A percentile compares a stretch with the other conserved stretches of the same genome.
Conservation (phyloP, 179 eudicot species). For the Spergularia azorica region DNA sequence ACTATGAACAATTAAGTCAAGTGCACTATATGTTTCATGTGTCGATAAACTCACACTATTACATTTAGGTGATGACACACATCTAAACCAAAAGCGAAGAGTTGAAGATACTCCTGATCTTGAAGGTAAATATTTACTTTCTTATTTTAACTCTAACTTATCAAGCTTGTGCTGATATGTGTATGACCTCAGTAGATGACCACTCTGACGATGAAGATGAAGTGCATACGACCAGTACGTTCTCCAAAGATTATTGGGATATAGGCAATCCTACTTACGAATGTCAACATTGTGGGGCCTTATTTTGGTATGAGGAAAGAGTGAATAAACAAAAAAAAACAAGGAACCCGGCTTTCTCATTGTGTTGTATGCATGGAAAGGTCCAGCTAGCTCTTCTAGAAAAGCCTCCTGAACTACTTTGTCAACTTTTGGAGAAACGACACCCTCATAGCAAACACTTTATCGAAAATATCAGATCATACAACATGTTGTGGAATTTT, state of each 20-base stretch:
- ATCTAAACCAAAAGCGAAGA: no score
- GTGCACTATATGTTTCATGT: no score
- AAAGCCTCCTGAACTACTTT: not conserved
- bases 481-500: conserved; percentile 13
- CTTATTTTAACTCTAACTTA: no score
- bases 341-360: not conserved
- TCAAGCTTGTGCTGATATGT: no score
- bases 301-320: conserved; percentile 19
- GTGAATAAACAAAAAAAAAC: not conserved
- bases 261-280: not conserved
- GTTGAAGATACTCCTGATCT: no score
- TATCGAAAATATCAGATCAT: not conserved
- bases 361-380: conserved; percentile 14
- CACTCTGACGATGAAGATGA: no score
- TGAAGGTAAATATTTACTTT: no score
- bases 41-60: no score
- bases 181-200: no score
- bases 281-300: not conserved
- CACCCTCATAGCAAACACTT: not conserved
- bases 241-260: not conserved
- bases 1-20: no score
- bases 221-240: no score
- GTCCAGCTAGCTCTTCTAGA: conserved; percentile 7
- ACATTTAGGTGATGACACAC: no score
- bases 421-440: not conserved